A percentile compares a stretch with the other conserved stretches of the same genome.
phyloP scores from a whole-genome alignment of 31 red algal genomes.

The Odonthalia washingtoniensis region DNA sequence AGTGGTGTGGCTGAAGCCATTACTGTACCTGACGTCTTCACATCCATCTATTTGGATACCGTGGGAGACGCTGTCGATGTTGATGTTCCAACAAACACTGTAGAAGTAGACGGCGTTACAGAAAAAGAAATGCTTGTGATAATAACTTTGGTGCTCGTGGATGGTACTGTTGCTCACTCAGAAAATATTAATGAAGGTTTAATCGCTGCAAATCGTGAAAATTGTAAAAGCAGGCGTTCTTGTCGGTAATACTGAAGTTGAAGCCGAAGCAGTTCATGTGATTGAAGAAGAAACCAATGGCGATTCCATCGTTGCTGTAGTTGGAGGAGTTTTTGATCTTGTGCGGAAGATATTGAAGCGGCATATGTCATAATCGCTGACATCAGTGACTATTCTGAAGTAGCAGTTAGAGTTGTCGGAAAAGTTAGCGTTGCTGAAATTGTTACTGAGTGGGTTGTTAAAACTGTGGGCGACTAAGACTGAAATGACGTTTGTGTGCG shows the following conservation, averaged over 20 bases:
- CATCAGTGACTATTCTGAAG: not conserved
- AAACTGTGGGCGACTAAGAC: not conserved
- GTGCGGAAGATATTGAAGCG: not conserved
- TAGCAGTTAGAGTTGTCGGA: not conserved
- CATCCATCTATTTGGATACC: not conserved
- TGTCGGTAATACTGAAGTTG: not conserved
- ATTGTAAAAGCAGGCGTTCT: not conserved
- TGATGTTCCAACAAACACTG: not conserved
- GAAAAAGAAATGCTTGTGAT: not conserved
- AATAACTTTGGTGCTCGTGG: not conserved
- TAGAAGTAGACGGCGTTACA: not conserved
- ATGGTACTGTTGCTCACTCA: no score
- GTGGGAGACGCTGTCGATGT: not conserved
- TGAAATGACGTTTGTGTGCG: no score
- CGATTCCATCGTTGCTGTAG: not conserved
- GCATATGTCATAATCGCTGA: not conserved
- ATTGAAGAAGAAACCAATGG: not conserved
- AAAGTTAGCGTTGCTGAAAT: no score
- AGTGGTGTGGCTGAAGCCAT: no score
- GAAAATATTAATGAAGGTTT: not conserved
- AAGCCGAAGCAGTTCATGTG: not conserved
- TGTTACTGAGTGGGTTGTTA: not conserved
- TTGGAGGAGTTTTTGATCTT: not conserved
- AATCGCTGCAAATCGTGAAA: not conserved
- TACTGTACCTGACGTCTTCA: no score